Evolutionary conservation across 192 early-diverging fungal genomes (phyloP), one percentile per base, ranked within the genome.

Genomic region (Backusella psychrophila): DNA sequence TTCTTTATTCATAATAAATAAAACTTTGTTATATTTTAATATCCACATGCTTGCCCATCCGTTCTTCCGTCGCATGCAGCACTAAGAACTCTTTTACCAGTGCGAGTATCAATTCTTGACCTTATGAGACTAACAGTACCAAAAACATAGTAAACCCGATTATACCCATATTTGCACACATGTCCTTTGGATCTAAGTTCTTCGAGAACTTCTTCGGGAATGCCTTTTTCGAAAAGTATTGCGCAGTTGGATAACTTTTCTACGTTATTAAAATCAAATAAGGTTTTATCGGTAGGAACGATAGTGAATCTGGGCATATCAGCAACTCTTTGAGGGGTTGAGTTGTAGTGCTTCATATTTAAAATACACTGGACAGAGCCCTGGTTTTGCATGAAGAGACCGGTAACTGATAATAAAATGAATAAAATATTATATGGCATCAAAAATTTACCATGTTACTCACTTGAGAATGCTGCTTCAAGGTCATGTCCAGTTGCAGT

Each of bases 371-470:
- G 94, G 3, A 94, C 79, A 41, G 94, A 92, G 15, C 93, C 93
- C 82, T 94, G 93, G 21, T 93, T 93, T 78, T 95, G 94, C 87
- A 91, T 92, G 76, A 87, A 92, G 6, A 88, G 91, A 39, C 93
- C 94, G 90, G 93, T 83, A 19, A 85, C 81, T 93, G 63, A 87
- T 86, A 15, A 80, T 84, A 36, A 74, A 34, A n/a, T 69, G n/a
- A 36, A 14, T 69, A 36, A 8, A 35, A n/a, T 33, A 33, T 33
- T 9, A n/a, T 38, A 38, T 0, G n/a, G 11, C 9, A 6, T 17
- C 33, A 15, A 14, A 5, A 12, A 26, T 26, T 7, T 5, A 33
- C 33, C 33, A 33, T 33, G 33, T 23, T 15, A 77, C 26, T 72
- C 63, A 79, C 80, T 77, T 42, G 90, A 90, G 68, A 85, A 89